Percentiles rank a stretch among this genome's conserved stretches.
Conservation (phyloP, 2,329 filamentous ascomycete species). For the Arthrinium phaeospermum region DNA sequence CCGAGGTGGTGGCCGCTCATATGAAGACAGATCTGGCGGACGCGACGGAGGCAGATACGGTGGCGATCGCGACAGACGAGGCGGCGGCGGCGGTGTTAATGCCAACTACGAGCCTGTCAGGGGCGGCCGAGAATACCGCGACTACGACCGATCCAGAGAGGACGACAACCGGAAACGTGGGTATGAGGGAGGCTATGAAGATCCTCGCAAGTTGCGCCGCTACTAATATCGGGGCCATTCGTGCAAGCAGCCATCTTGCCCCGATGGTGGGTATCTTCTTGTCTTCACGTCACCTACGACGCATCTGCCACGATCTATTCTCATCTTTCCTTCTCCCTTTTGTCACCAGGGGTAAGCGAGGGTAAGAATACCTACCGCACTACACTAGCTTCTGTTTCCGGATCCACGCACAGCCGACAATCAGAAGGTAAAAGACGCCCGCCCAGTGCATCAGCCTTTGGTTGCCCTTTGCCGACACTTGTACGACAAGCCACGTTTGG, state of each 20-base stretch:
- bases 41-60: constrained; percentile 51
- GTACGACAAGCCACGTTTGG: not conserved
- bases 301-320: constrained; percentile 36
- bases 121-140: constrained; percentile 64
- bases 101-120: constrained; percentile 87
- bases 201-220: constrained; percentile 70
- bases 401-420: not conserved
- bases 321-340: constrained; percentile 42
- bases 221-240: constrained; percentile 50
- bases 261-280: constrained; percentile 53
- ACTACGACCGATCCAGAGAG: constrained; percentile 59
- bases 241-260: constrained; percentile 34
- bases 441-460: not conserved
- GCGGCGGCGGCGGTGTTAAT: constrained; percentile 57
- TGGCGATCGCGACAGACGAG: constrained; percentile 41
- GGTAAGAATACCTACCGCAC: constrained; percentile 35
- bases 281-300: constrained; percentile 35
- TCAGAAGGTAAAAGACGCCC: constrained; percentile 1
- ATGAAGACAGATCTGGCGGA: constrained; percentile 61
- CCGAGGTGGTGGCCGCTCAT: constrained; percentile 59
- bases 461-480: not conserved
- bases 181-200: constrained; percentile 82
- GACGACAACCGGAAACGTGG: constrained; percentile 69
- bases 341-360: constrained; percentile 44
- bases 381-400: constrained; percentile 9